Evolutionary conservation across 75 land plant species (phyloP).

Genomic region (Adiantum capillusveneris): DNA sequence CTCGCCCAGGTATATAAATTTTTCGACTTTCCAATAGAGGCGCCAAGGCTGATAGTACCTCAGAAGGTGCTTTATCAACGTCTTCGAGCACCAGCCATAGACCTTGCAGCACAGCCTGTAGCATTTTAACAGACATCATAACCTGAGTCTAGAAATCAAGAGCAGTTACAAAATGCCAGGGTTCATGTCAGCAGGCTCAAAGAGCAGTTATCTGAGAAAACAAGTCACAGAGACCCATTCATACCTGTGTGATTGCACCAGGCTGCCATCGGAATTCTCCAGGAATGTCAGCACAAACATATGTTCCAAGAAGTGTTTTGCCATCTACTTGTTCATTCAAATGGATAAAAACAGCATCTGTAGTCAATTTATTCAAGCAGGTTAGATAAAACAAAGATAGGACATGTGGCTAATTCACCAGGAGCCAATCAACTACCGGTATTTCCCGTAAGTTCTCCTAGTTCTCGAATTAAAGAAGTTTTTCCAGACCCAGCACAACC

Average conservation of each 20-base stretch:
- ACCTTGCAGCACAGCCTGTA: slow-evolving; percentile 80
- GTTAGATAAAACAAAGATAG: not conserved
- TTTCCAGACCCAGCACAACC: slow-evolving; percentile 90
- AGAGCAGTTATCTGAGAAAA: no score
- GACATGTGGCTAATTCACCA: not conserved
- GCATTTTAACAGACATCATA: no score
- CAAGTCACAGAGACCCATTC: not conserved
- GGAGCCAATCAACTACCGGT: no score
- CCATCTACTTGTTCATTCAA: slow-evolving; percentile 95
- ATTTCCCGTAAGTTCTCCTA: slow-evolving; percentile 54
- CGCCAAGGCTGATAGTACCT: slow-evolving; percentile 57
- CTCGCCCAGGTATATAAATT: slow-evolving; percentile 64
- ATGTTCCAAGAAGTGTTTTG: slow-evolving; percentile 77
- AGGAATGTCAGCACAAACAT: slow-evolving; percentile 79
- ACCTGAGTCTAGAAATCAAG: no score
- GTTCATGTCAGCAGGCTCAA: no score
- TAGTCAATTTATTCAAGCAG: not conserved
- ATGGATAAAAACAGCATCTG: slow-evolving; percentile 73
- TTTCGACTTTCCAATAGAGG: slow-evolving; percentile 77
- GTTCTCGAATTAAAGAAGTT: slow-evolving; percentile 61
- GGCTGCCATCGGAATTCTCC: slow-evolving; percentile 99
- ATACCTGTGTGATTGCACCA: slow-evolving; percentile 90
- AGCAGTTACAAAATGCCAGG: no score
- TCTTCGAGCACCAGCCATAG: slow-evolving; percentile 94
- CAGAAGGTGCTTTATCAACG: slow-evolving; percentile 88